A percentile compares a stretch with the other conserved stretches of the same genome.
These are phyloP conservation scores for Oidiodendron maius DNA, from an alignment of 495 filamentous ascomycete genomes.

Conservation along the genomic window DNA sequence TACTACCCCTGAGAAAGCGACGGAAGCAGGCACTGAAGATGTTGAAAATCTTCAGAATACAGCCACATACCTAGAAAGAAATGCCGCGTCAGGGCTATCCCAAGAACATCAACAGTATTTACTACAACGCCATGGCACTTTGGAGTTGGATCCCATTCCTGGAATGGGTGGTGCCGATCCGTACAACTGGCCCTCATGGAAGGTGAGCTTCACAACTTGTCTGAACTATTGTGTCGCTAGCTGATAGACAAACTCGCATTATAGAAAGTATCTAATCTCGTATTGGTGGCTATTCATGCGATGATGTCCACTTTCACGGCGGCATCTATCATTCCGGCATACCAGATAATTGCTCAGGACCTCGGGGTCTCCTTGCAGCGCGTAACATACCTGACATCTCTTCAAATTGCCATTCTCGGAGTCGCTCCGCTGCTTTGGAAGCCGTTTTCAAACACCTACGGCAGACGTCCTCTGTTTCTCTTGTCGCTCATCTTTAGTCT, in stretches of 20 bases:
- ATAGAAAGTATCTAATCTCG: constrained; percentile 50
- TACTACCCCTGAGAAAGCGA: too few species aligned
- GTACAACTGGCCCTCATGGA: constrained; percentile 52
- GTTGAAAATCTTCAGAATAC: too few species aligned
- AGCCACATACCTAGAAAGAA: too few species aligned
- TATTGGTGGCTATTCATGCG: constrained; percentile 49
- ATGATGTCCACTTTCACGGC: constrained; percentile 50
- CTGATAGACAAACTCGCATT: too few species aligned
- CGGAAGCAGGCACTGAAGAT: too few species aligned
- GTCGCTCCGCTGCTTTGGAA: constrained; percentile 48
- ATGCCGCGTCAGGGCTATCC: too few species aligned
- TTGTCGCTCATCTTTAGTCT: constrained; percentile 38
- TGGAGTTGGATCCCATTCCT: constrained; percentile 49
- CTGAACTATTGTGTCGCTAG: background rate
- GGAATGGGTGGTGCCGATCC: constrained; percentile 43
- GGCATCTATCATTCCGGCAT: constrained; percentile 44
- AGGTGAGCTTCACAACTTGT: constrained; percentile 28
- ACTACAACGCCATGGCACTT: constrained; percentile 46
- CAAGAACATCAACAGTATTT: constrained; percentile 44
- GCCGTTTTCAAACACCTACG: constrained; percentile 46
- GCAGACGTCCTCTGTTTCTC: constrained; percentile 47
- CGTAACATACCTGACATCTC: constrained; percentile 43
- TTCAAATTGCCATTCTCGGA: constrained; percentile 46
- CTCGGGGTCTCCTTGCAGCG: constrained; percentile 33
- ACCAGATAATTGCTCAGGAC: constrained; percentile 37